A percentile compares a stretch with the other conserved stretches of the same genome.
These are phyloP conservation scores for Capsella rubella DNA, from an alignment of 441 rosid genomes.

Conservation along the genomic window DNA sequence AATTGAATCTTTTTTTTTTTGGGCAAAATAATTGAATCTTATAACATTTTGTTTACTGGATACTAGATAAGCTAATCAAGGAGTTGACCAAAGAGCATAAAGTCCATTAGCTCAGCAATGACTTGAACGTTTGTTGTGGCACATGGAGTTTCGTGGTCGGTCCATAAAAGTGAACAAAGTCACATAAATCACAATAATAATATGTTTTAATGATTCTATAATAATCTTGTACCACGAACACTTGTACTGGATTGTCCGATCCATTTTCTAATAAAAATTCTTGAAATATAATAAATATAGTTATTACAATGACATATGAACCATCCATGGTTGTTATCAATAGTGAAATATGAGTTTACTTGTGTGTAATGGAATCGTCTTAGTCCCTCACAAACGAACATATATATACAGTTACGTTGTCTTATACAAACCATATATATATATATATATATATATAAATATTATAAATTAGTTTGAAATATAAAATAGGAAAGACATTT, in stretches of 20 bases:
- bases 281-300: background rate
- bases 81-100: conserved; percentile 32
- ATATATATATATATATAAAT: too few species aligned
- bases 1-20: too few species aligned
- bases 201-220: conserved; percentile 5
- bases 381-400: background rate
- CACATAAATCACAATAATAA: background rate
- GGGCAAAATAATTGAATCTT: too few species aligned
- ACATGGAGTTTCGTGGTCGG: conserved; percentile 41
- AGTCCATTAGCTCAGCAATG: conserved; percentile 18
- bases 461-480: too few species aligned
- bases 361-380: conserved; percentile 31
- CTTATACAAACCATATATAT: too few species aligned
- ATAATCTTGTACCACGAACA: conserved; percentile 3
- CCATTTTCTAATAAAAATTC: background rate
- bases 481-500: background rate
- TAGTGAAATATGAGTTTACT: conserved; percentile 28
- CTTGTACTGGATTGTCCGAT: background rate
- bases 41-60: background rate
- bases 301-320: conserved; percentile 36
- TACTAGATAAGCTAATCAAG: background rate
- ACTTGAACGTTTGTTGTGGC: conserved; percentile 29
- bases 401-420: too few species aligned
- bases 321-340: conserved; percentile 34
- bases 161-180: conserved; percentile 23